These are phyloP conservation scores for Chernovozyma aurita DNA, from an alignment of 1,139 yeast species.

Conservation along the genomic window DNA sequence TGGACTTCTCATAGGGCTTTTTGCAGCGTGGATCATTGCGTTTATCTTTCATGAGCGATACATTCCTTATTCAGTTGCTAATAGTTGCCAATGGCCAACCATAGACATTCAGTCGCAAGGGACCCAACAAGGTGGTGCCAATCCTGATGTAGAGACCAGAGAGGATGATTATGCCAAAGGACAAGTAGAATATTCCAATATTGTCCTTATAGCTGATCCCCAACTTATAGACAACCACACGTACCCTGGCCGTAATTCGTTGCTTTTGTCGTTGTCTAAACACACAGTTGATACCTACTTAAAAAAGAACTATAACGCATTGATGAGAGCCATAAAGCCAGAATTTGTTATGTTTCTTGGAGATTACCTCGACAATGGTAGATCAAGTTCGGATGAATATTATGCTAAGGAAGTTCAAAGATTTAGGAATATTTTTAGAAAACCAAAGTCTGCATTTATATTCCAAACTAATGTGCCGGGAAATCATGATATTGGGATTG, in stretches of 20 bases:
- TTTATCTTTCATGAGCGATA: constrained; percentile 33
- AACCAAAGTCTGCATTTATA: constrained; percentile 18
- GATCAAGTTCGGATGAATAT: constrained; percentile 38
- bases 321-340: constrained; percentile 36
- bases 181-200: constrained; percentile 14
- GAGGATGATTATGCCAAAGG: constrained; percentile 1
- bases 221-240: constrained; percentile 46
- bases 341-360: constrained; percentile 48
- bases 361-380: constrained; percentile 51
- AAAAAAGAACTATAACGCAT: constrained; percentile 39
- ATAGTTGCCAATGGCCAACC: constrained; percentile 32
- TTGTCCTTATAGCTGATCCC: constrained; percentile 43
- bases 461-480: constrained; percentile 44
- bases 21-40: constrained; percentile 25
- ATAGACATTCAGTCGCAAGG: background rate
- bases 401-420: constrained; percentile 33
- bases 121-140: too few relatives aligned
- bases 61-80: constrained; percentile 24
- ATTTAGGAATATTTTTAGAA: constrained; percentile 35
- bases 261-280: constrained; percentile 35
- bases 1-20: constrained; percentile 20
- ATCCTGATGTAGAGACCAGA: background rate
- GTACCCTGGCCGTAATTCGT: constrained; percentile 41
- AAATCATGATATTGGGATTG: constrained; percentile 57
- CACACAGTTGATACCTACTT: constrained; percentile 49